A percentile compares a stretch with the other conserved stretches of the same genome.
phyloP scores from a whole-genome alignment of 176 grass and related monocot genomes.

The Oryza brachyantha region DNA sequence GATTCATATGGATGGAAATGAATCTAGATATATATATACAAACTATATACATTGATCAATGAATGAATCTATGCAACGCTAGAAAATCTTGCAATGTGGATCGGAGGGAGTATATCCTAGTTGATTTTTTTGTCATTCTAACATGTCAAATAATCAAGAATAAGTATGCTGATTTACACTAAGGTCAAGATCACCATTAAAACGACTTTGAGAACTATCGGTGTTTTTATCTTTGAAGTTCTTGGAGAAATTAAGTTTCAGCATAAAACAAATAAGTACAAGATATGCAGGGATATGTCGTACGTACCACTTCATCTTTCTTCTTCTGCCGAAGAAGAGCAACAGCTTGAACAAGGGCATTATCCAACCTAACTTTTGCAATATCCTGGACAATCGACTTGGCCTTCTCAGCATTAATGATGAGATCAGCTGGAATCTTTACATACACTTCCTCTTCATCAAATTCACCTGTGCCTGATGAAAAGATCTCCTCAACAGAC shows the following conservation, averaged over 20 bases:
- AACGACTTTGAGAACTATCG: neutral
- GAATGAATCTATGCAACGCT: too few relatives aligned
- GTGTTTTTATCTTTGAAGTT: neutral
- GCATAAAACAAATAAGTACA: neutral
- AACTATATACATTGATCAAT: too few relatives aligned
- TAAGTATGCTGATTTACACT: neutral
- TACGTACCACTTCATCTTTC: conserved; percentile 72
- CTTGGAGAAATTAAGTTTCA: neutral
- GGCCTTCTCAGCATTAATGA: conserved; percentile 78
- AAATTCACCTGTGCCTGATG: conserved; percentile 82
- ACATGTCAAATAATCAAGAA: neutral
- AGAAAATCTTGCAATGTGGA: too few relatives aligned
- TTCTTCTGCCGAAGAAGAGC: conserved; percentile 81
- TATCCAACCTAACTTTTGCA: conserved; percentile 72
- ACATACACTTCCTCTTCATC: conserved; percentile 78
- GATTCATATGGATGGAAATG: too few relatives aligned
- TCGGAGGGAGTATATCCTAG: neutral
- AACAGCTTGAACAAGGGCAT: conserved; percentile 77
- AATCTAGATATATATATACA: too few relatives aligned
- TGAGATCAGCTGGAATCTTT: conserved; percentile 76
- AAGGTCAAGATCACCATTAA: neutral
- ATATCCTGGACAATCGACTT: conserved; percentile 66
- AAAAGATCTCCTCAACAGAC: conserved; percentile 76
- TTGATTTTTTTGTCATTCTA: neutral
- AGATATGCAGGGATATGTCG: neutral